Conservation (phyloP, 495 filamentous ascomycete species). For the Filosporella fistucella region DNA sequence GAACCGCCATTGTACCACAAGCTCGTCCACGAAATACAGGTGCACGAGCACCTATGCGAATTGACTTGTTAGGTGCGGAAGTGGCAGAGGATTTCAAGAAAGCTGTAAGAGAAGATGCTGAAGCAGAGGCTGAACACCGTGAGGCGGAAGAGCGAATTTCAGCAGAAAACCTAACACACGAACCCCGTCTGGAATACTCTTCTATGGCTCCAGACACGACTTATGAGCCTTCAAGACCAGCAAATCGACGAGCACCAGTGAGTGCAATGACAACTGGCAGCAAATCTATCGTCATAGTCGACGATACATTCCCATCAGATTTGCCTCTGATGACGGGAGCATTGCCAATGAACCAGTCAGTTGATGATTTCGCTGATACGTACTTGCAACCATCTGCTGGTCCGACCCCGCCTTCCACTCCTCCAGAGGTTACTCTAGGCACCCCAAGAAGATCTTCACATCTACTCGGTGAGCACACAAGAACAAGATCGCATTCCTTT, state of each 20-base stretch:
- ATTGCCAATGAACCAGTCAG: slow-evolving; percentile 38
- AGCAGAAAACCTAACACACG: slow-evolving; percentile 17
- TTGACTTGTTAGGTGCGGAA: slow-evolving; percentile 78
- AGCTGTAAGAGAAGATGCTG: slow-evolving; percentile 54
- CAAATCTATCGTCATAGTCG: slow-evolving; percentile 83
- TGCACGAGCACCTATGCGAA: slow-evolving; percentile 44
- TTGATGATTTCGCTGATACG: slow-evolving; percentile 44
- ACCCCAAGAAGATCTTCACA: slow-evolving; percentile 48
- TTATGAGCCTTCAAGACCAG: slow-evolving; percentile 10
- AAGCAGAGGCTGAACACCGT: slow-evolving; percentile 32
- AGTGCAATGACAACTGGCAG: slow-evolving; percentile 73
- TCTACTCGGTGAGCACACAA: slow-evolving; percentile 31
- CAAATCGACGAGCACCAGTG: slow-evolving; percentile 5
- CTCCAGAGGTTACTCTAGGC: slow-evolving; percentile 33
- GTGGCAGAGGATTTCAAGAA: slow-evolving; percentile 68
- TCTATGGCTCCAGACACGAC: slow-evolving; percentile 16
- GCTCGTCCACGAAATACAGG: slow-evolving; percentile 32
- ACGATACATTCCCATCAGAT: slow-evolving; percentile 52
- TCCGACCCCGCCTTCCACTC: slow-evolving; percentile 50
- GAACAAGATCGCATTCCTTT: slow-evolving; percentile 27
- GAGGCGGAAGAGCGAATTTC: slow-evolving; percentile 1
- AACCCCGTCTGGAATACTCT: slow-evolving; percentile 18
- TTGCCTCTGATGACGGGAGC: slow-evolving; percentile 42
- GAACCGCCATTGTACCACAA: slow-evolving; percentile 50
- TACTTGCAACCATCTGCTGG: slow-evolving; percentile 36